A percentile compares a stretch with the other conserved stretches of the same genome.
Conservation (phyloP, 495 filamentous ascomycete species). For the Penicillium pulvis region DNA sequence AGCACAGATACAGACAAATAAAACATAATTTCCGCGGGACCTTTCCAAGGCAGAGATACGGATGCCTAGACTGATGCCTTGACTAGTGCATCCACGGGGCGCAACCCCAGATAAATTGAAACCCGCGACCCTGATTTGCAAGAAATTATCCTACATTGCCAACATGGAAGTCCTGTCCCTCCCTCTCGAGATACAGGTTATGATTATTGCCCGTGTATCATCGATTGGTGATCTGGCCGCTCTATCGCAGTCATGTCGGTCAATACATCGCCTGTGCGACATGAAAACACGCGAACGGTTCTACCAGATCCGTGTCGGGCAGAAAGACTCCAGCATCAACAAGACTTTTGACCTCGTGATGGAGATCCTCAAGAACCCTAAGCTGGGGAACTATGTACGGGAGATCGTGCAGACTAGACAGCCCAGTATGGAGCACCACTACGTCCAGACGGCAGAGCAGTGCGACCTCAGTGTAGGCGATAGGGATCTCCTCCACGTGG, state of each 20-base stretch:
- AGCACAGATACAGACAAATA: no score
- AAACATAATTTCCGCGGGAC: no score
- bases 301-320: slow-evolving; percentile 15
- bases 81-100: no score
- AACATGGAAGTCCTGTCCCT: slow-evolving; percentile 10
- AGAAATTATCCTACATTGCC: no score
- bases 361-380: background rate
- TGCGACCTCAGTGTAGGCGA: background rate
- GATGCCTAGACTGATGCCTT: no score
- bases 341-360: background rate
- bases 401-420: background rate
- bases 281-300: slow-evolving; percentile 25
- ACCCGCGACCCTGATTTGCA: no score
- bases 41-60: no score
- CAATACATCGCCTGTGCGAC: slow-evolving; percentile 26
- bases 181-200: slow-evolving; percentile 17
- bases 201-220: slow-evolving; percentile 19
- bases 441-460: background rate
- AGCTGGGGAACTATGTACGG: background rate
- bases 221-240: slow-evolving; percentile 28
- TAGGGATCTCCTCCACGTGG: background rate
- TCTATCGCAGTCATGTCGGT: slow-evolving; percentile 25
- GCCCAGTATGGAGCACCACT: background rate
- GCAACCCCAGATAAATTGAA: no score
- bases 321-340: background rate